Percentiles rank a stretch among this genome's conserved stretches.
These are phyloP conservation scores for Dunaliella primolecta DNA, from an alignment of 139 green algal species.

Conservation along the genomic window DNA sequence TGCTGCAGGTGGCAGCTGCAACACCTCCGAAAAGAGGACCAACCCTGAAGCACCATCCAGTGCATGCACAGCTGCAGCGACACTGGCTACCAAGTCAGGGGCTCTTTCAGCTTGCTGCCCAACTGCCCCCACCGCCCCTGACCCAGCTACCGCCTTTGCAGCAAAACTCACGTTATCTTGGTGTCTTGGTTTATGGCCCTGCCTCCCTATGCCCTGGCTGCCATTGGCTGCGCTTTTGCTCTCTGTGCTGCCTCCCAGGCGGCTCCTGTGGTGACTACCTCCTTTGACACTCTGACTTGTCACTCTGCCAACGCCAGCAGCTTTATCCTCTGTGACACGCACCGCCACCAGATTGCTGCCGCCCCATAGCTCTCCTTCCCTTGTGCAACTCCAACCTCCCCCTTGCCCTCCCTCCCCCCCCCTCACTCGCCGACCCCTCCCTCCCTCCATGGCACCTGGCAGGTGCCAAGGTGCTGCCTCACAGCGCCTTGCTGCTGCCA, in stretches of 20 bases:
- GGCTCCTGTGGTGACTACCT: neutral
- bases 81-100: neutral
- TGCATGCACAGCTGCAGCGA: neutral
- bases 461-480: neutral
- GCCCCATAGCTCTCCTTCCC: neutral
- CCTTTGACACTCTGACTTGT: neutral
- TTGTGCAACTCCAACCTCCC: neutral
- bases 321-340: neutral
- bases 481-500: neutral
- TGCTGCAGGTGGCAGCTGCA: neutral
- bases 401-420: neutral
- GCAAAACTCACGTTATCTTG: neutral
- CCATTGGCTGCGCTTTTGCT: neutral
- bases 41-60: neutral
- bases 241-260: neutral
- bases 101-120: neutral
- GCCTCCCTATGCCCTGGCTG: neutral
- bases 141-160: neutral
- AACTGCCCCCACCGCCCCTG: neutral
- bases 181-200: neutral
- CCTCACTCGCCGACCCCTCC: neutral
- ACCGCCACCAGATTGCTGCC: neutral
- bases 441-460: neutral
- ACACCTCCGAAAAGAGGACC: neutral
- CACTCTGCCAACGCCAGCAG: neutral